Evolutionary conservation across 768 basidiomycete species (phyloP).

Genomic region (Suillus weaverae): DNA sequence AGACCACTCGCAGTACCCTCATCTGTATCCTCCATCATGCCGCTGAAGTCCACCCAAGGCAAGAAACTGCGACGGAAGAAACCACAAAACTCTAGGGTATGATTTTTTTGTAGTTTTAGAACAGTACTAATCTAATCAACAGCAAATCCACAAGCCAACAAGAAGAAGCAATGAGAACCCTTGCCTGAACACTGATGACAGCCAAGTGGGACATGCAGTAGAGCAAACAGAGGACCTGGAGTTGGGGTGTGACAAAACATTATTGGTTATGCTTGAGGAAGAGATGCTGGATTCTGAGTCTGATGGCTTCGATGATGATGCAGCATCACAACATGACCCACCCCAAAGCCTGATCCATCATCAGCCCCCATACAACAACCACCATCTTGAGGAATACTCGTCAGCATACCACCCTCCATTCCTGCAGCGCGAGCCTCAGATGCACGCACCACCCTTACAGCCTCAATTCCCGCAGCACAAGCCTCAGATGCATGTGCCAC

Average conservation of each 20-base stretch:
- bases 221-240: background rate
- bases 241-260: too few species aligned
- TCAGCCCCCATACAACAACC: background rate
- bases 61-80: background rate
- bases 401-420: background rate
- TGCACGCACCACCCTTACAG: too few species aligned
- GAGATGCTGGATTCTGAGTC: background rate
- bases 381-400: background rate
- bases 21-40: background rate
- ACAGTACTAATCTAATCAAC: background rate
- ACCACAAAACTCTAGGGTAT: background rate
- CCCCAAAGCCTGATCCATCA: background rate
- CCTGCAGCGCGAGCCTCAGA: too few species aligned
- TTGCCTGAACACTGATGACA: background rate
- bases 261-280: background rate
- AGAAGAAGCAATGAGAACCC: background rate
- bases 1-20: too few species aligned
- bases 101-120: background rate
- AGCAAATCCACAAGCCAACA: background rate
- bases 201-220: background rate
- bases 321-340: background rate
- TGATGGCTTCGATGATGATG: background rate
- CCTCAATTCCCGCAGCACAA: background rate
- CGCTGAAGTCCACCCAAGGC: background rate
- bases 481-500: too few species aligned